Percentiles rank a stretch among this genome's conserved stretches.
These are phyloP conservation scores for Leishmania braziliensis DNA, from an alignment of 208 protist species.

Conservation along the genomic window DNA sequence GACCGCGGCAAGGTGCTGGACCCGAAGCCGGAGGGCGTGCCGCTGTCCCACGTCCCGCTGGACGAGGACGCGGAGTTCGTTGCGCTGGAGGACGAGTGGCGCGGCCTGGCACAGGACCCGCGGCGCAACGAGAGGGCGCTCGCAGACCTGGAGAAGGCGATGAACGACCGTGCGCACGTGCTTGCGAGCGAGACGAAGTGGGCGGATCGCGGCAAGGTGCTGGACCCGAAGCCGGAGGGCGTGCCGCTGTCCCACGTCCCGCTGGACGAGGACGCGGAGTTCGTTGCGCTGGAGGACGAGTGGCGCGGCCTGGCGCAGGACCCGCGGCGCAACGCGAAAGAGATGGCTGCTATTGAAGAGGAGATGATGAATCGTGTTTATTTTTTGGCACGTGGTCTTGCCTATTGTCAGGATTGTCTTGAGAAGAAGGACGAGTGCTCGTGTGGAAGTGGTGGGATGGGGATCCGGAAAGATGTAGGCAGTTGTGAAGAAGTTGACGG, in stretches of 20 bases:
- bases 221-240: slow-evolving; percentile 46
- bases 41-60: too few relatives aligned
- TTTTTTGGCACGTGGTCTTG: too few relatives aligned
- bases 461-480: background rate
- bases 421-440: too few relatives aligned
- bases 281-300: slow-evolving; percentile 29
- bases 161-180: slow-evolving; percentile 46
- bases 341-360: slow-evolving; percentile 1
- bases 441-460: background rate
- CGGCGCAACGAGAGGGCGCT: slow-evolving; percentile 24
- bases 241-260: slow-evolving; percentile 35
- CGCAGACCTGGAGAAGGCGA: slow-evolving; percentile 17
- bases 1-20: too few relatives aligned
- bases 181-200: slow-evolving; percentile 37
- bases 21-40: too few relatives aligned
- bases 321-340: slow-evolving; percentile 8
- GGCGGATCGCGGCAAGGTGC: slow-evolving; percentile 28
- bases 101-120: slow-evolving; percentile 40
- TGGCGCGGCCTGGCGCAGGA: slow-evolving; percentile 19
- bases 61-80: too few relatives aligned
- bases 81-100: slow-evolving; percentile 38
- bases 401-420: too few relatives aligned
- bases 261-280: slow-evolving; percentile 42
- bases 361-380: background rate
- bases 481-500: too few relatives aligned